A percentile compares a stretch with the other conserved stretches of the same genome.
Evolutionary conservation across 352 stramenopile genomes (phyloP).

Genomic region (Elongisporangium anandrum): DNA sequence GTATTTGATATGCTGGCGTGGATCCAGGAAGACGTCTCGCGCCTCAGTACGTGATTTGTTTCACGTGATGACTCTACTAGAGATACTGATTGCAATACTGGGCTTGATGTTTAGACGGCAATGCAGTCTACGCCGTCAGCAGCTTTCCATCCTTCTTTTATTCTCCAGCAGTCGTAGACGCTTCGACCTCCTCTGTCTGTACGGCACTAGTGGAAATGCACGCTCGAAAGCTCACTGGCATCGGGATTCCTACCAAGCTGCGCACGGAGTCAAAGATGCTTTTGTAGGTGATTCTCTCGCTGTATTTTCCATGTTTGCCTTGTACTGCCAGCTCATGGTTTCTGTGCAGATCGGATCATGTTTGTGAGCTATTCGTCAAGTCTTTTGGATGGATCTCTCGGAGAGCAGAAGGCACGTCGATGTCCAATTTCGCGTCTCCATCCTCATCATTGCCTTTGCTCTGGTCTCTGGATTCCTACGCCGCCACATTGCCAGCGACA

Average conservation of each 20-base stretch:
- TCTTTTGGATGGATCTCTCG: not conserved
- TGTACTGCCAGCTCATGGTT: not conserved
- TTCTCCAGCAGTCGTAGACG: conserved; percentile 20
- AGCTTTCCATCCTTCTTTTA: conserved; percentile 53
- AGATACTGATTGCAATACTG: not conserved
- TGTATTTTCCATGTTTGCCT: not conserved
- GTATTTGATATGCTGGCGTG: conserved; percentile 45
- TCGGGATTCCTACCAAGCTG: conserved; percentile 17
- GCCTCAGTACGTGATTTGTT: conserved; percentile 36
- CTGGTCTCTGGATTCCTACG: conserved; percentile 16
- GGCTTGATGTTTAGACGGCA: conserved; percentile 16
- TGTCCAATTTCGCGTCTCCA: not conserved
- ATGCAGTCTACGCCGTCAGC: conserved; percentile 25
- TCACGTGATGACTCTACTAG: not conserved
- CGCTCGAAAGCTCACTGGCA: conserved; percentile 19
- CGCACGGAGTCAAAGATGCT: conserved; percentile 10
- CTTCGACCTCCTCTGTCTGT: conserved; percentile 17
- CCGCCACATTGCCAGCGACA: conserved; percentile 8
- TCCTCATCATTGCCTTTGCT: conserved; percentile 19
- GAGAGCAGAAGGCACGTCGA: not conserved
- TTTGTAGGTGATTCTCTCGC: not conserved
- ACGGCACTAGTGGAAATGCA: conserved; percentile 34
- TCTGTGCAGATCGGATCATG: not conserved
- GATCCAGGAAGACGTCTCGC: conserved; percentile 47
- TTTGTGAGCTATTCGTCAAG: not conserved